Evolutionary conservation across 2,329 filamentous ascomycete species (phyloP), one percentile per base, ranked within the genome.

Genomic region (Emmonsiellopsis sp.): DNA sequence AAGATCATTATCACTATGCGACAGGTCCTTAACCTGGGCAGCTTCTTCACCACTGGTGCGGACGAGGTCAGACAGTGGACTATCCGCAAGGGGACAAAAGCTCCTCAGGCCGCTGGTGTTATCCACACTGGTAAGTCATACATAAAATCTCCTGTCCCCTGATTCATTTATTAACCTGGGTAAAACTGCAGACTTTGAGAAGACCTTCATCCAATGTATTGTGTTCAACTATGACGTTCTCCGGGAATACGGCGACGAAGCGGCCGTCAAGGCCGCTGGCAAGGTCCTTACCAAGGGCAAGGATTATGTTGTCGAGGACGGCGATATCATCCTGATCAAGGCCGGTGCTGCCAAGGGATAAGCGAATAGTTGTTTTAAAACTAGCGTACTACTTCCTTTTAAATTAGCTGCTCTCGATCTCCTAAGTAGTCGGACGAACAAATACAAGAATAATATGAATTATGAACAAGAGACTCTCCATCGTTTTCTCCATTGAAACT

Each of bases 11-110:
- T 83, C 20, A 88, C 89, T 62, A 98, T 98, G 93, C 87, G 93
- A 67, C 90, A 93, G 76, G 84, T 83, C 13, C 79, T 98, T 62
- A 86, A 93, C 74, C 80, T 98, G 42, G 86, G 86, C 69, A 93
- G 88, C 70, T 98, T 98, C 81, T 98, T 98, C 84, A 98, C 93
- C 51, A 91, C 87, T 35, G 93, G 93, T 65, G 75, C 90, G 26
- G 94, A 98, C 69, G 93, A 98, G 76, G 93, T 98, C 60, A 83
- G 93, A 64, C 93, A 98, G 76, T 98, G 93, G 94, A 98, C 93
- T 30, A 89, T 98, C 69, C 84, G 93, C 55, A 91, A 88, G 66
- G 91, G 90, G 63, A 95, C 86, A 68, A 98, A 98, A 79, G 93
- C 93, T n/a, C 93, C 93, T 15, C 87, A 94, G 67, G 93, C 93